Conservation (phyloP, 116 monocot species). For the Papilionanthe hybrid region DNA sequence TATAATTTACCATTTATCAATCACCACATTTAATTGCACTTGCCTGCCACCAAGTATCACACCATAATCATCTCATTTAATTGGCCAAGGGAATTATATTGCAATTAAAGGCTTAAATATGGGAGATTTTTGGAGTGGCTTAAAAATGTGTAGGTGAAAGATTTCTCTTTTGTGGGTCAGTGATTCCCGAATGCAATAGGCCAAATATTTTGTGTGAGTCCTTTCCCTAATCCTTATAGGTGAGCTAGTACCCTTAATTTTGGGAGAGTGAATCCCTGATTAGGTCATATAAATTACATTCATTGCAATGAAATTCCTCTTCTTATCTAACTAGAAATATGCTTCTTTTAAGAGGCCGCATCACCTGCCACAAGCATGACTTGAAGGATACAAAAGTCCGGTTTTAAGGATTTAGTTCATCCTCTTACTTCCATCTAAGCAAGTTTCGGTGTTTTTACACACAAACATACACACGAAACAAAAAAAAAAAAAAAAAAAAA, state of each 20-base stretch:
- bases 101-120: background rate
- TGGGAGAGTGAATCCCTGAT: background rate
- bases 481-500: too few species aligned
- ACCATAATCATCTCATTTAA: background rate
- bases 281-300: background rate
- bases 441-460: too few species aligned
- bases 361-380: background rate
- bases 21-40: background rate
- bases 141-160: background rate
- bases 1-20: background rate
- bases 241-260: background rate
- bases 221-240: background rate
- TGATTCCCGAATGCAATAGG: background rate
- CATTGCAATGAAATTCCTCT: background rate
- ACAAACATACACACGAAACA: too few species aligned
- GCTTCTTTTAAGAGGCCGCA: background rate
- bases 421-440: too few species aligned
- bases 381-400: background rate
- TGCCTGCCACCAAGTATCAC: background rate
- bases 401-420: too few species aligned
- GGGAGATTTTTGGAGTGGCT: background rate
- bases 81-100: background rate
- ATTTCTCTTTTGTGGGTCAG: background rate
- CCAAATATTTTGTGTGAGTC: background rate
- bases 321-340: background rate